phyloP scores from a whole-genome alignment of 495 filamentous ascomycete genomes.

The Neurospora intermedia region DNA sequence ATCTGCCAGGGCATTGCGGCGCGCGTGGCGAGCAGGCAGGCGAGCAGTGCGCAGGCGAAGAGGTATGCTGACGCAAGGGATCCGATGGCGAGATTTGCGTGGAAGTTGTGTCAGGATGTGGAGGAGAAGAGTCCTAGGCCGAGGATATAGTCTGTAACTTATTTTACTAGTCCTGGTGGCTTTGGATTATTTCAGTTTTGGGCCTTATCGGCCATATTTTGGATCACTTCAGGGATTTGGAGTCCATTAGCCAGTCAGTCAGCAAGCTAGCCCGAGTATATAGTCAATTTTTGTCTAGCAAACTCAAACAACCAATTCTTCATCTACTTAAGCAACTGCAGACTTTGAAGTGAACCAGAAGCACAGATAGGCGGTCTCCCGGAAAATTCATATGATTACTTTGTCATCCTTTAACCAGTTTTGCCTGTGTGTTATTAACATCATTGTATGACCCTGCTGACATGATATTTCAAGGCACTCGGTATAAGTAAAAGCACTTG shows the following conservation, averaged over 20 bases:
- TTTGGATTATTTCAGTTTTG: background rate
- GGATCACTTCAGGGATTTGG: background rate
- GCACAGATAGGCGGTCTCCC: background rate
- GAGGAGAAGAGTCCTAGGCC: background rate
- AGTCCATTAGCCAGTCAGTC: background rate
- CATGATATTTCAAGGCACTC: too few relatives aligned
- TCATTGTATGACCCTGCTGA: too few relatives aligned
- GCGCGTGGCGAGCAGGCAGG: conserved; percentile 72
- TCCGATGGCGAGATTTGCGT: conserved; percentile 63
- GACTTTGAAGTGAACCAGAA: background rate
- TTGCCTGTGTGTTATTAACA: background rate
- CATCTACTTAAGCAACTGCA: background rate
- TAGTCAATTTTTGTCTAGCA: background rate
- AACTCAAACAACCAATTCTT: background rate
- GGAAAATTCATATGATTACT: background rate
- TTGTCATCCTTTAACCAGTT: background rate
- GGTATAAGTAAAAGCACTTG: too few relatives aligned
- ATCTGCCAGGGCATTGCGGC: conserved; percentile 95
- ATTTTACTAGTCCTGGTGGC: background rate
- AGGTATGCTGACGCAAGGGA: conserved; percentile 56
- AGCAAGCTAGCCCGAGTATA: background rate
- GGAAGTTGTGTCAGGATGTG: conserved; percentile 38
- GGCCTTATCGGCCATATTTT: background rate
- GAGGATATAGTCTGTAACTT: background rate
- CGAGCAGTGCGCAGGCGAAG: conserved; percentile 71